Percentiles rank a stretch among this genome's conserved stretches.
These are phyloP conservation scores for Isabelozyma gotoi DNA, from an alignment of 805 yeast species.

Conservation along the genomic window DNA sequence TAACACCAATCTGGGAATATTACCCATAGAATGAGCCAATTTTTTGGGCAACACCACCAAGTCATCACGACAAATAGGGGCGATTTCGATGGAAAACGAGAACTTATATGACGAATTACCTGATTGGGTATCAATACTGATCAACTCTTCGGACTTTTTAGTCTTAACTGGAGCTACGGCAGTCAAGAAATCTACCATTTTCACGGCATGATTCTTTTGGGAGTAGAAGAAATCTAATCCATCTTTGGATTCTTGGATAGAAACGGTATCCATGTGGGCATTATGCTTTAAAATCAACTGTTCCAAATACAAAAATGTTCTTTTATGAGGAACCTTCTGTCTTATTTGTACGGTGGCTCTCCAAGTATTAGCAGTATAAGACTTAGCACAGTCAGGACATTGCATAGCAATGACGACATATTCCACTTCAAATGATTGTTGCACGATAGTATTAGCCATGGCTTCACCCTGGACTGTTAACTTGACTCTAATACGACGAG, in stretches of 20 bases:
- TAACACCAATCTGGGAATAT: constrained; percentile 74
- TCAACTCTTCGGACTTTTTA: constrained; percentile 86
- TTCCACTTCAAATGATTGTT: constrained; percentile 93
- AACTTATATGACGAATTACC: constrained; percentile 87
- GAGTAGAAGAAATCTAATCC: constrained; percentile 94
- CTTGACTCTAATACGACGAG: constrained; percentile 88
- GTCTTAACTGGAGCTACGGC: constrained; percentile 83
- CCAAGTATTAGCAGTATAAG: constrained; percentile 97
- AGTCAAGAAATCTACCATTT: constrained; percentile 86
- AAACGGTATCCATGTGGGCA: constrained; percentile 91
- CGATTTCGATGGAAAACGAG: constrained; percentile 88
- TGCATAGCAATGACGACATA: constrained; percentile 93
- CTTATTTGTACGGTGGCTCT: constrained; percentile 96
- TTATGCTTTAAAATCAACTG: constrained; percentile 90
- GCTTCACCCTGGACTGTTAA: constrained; percentile 97
- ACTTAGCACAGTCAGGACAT: constrained; percentile 98
- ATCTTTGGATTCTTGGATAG: constrained; percentile 88
- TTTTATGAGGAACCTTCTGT: constrained; percentile 95
- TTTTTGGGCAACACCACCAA: constrained; percentile 87
- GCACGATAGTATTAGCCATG: constrained; percentile 84
- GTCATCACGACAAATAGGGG: constrained; percentile 96
- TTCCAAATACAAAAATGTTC: constrained; percentile 93
- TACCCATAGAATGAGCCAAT: constrained; percentile 80
- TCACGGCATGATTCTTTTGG: constrained; percentile 86
- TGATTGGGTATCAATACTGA: constrained; percentile 89